phyloP scores from a whole-genome alignment of 2,329 filamentous ascomycete species.

The Rutstroemia sp. region DNA sequence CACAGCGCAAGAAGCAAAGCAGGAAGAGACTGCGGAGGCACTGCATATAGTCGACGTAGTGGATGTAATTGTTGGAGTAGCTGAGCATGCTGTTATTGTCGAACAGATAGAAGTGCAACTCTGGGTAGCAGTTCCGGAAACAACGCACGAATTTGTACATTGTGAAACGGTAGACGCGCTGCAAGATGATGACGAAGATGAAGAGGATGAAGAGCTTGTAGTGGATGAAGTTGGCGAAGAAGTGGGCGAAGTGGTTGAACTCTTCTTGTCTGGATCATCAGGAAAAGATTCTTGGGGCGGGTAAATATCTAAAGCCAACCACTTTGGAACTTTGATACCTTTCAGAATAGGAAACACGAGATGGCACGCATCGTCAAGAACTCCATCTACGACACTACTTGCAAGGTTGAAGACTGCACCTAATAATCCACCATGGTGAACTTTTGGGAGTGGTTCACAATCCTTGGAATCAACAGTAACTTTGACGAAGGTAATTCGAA shows the following conservation, averaged over 20 bases:
- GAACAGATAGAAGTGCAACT: background rate
- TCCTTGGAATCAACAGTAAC: background rate
- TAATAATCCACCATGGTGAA: background rate
- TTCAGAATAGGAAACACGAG: background rate
- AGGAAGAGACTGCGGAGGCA: background rate
- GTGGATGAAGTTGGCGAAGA: background rate
- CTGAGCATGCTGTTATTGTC: background rate
- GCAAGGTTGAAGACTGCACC: background rate
- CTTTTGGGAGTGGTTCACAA: background rate
- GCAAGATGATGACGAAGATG: background rate
- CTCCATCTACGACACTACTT: background rate
- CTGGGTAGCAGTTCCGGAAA: background rate
- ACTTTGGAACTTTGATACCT: background rate
- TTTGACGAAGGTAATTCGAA: background rate
- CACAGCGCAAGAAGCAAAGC: background rate
- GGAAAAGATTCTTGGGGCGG: background rate
- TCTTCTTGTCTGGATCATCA: background rate
- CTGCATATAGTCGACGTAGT: background rate
- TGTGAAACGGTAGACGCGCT: background rate
- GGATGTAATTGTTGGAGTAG: background rate
- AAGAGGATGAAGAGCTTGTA: background rate
- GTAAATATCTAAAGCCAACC: background rate
- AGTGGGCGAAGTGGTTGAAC: background rate
- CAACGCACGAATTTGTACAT: background rate
- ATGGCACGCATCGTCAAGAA: slow-evolving; percentile 1